These are phyloP conservation scores for Flagelloscypha sp. DNA, from an alignment of 768 basidiomycete genomes.

Conservation along the genomic window DNA sequence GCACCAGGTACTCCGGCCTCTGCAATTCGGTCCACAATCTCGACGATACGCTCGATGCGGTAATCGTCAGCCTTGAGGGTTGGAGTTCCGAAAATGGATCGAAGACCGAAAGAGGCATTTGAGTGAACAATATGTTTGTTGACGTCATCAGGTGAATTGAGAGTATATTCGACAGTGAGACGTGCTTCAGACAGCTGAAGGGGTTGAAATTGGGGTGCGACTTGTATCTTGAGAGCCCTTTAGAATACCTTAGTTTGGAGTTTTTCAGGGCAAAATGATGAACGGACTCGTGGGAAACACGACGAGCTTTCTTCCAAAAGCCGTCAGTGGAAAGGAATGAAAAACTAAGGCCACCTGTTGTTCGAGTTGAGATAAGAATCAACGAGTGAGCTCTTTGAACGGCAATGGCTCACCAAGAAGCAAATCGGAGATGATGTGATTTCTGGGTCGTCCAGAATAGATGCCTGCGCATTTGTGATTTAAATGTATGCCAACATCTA, in stretches of 20 bases:
- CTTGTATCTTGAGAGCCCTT: conserved; percentile 9
- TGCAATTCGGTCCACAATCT: conserved; percentile 19
- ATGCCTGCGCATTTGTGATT: too few relatives aligned
- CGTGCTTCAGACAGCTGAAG: conserved; percentile 10
- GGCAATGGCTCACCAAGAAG: conserved; percentile 21
- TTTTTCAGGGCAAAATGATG: too few relatives aligned
- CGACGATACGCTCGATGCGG: conserved; percentile 8
- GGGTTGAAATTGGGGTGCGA: conserved; percentile 6
- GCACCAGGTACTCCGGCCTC: conserved; percentile 24
- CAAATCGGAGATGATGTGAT: conserved; percentile 20
- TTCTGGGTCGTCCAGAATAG: conserved; percentile 17
- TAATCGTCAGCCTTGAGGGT: conserved; percentile 9
- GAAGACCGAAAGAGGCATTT: conserved; percentile 6
- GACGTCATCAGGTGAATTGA: conserved; percentile 3
- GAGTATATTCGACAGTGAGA: conserved; percentile 4
- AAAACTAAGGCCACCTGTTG: conserved; percentile 11
- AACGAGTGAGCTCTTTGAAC: too few relatives aligned
- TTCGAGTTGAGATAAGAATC: too few relatives aligned
- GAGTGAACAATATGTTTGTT: conserved; percentile 8
- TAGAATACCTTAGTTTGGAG: neutral
- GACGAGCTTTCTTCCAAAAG: conserved; percentile 10
- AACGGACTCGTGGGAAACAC: conserved; percentile 12
- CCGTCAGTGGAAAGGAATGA: conserved; percentile 11
- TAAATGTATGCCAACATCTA: too few relatives aligned
- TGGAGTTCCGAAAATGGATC: conserved; percentile 13